Base-by-base conservation (phyloP, 2,329 filamentous ascomycete genomes). In the Coniosporium tulheliwenetii region DNA sequence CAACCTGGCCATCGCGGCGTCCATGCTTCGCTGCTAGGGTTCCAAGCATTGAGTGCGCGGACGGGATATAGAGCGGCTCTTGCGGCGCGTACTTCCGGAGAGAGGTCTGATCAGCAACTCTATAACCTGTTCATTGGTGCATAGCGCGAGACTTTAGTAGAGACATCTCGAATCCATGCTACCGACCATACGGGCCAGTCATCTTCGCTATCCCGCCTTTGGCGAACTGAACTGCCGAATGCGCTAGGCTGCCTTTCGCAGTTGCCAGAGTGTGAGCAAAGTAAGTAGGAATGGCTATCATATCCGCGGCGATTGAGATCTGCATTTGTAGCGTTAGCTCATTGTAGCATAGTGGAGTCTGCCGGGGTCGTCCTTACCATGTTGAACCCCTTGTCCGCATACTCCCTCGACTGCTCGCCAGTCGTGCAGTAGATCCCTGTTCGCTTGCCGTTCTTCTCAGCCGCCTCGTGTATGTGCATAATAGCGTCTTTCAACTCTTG, bases 361-460 rank as follows among this genome's bases (percentile, higher is more conserved):
- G 19, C 19, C 3, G 19, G 7, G 19, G 19, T 26, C 3, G 19
- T 13, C 44, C 63, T 62, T 39, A 71, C 61, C 65, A 75, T 70
- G 43, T 72, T 65, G 50, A 73, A 75, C 0, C 71, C 71, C 41
- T 62, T 59, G 37, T 71, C 64, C 3, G 67, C 69, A 51, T 67
- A 75, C 39, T 60, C 56, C 47, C 61, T 63, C 5, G 70, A 66
- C 48, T 70, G 62, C 40, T 70, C 67, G 0, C 70, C 70, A 36
- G 59, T 63, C 1, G 64, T 67, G 44, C 67, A 71, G 47, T 71
- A 76, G 34, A 76, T 74, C 0, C 68, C 71, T 2, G 65, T 64
- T 43, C 59, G 65, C 57, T 75, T 76, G 10, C 69, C 69, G 16
- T 65, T 65, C 8, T 60, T 62, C 42, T 67, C 60, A 2, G 71